Conservation (phyloP, 2,329 filamentous ascomycete species). For the Botrytis medusae region DNA sequence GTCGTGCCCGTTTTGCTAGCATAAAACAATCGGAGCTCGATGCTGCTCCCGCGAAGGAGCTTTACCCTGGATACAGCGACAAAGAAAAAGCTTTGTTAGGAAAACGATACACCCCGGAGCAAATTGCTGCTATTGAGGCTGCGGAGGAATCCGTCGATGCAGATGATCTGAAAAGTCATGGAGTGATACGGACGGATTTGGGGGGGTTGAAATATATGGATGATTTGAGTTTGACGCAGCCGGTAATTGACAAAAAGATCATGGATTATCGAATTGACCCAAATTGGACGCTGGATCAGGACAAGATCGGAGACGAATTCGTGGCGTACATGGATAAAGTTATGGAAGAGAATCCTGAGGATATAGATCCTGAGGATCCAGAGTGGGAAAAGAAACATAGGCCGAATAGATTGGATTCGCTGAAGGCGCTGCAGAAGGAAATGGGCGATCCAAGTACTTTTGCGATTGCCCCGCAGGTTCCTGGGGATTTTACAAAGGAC, state of each 20-base stretch:
- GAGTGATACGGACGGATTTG: slow-evolving; percentile 67
- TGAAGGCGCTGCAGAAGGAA: slow-evolving; percentile 31
- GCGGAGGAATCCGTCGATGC: slow-evolving; percentile 75
- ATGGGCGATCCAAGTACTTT: slow-evolving; percentile 28
- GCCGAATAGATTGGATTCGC: slow-evolving; percentile 28
- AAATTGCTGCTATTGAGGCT: slow-evolving; percentile 77
- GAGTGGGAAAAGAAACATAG: slow-evolving; percentile 19
- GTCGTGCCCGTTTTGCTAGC: slow-evolving; percentile 44
- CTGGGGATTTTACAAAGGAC: slow-evolving; percentile 28
- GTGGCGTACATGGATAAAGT: slow-evolving; percentile 44
- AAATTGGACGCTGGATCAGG: slow-evolving; percentile 52
- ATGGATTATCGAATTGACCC: slow-evolving; percentile 40
- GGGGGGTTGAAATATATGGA: slow-evolving; percentile 76
- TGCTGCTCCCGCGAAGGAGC: slow-evolving; percentile 41
- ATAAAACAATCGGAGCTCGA: slow-evolving; percentile 41
- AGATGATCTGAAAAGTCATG: slow-evolving; percentile 72
- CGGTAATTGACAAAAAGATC: slow-evolving; percentile 71
- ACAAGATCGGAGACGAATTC: slow-evolving; percentile 62
- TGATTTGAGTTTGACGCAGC: slow-evolving; percentile 75
- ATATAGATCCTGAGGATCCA: slow-evolving; percentile 25
- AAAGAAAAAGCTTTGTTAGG: slow-evolving; percentile 63
- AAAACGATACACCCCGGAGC: slow-evolving; percentile 73
- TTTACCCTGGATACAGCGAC: slow-evolving; percentile 64
- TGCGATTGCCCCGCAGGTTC: slow-evolving; percentile 34
- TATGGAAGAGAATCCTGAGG: slow-evolving; percentile 26